Percentiles rank a stretch among this genome's conserved stretches.
Conservation (phyloP, 78 protist genomes). For the Goniomonas avonlea region DNA sequence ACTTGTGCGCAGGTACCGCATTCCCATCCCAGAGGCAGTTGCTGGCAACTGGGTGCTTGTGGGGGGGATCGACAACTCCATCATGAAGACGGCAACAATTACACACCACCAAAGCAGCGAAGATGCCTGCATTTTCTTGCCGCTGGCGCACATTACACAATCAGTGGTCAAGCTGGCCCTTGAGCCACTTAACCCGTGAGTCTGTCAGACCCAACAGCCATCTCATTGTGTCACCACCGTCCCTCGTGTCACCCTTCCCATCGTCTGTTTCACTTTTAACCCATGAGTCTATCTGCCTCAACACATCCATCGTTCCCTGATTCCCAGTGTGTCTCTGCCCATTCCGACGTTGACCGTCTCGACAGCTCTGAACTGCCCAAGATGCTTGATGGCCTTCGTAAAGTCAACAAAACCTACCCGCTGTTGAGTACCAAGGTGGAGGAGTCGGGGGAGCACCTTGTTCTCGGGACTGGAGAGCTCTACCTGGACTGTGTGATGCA, state of each 20-base stretch:
- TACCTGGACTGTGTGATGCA: constrained; percentile 90
- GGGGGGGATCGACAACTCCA: constrained; percentile 79
- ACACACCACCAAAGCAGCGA: not conserved
- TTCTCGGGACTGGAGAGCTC: constrained; percentile 96
- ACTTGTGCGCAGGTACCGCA: too few species aligned
- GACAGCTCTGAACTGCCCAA: constrained; percentile 92
- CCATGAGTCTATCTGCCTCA: too few species aligned
- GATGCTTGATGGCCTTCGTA: constrained; percentile 90
- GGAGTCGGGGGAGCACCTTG: constrained; percentile 93
- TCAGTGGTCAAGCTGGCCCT: constrained; percentile 83
- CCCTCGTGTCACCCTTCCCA: too few species aligned
- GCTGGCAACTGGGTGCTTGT: constrained; percentile 90
- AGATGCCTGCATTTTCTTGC: constrained; percentile 32
- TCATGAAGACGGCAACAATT: constrained; percentile 43
- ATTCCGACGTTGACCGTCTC: constrained; percentile 26
- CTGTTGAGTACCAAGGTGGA: constrained; percentile 72
- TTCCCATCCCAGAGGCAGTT: constrained; percentile 51
- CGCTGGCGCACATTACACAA: constrained; percentile 35
- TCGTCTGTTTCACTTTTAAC: too few species aligned
- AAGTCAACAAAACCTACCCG: constrained; percentile 85
- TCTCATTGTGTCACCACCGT: too few species aligned
- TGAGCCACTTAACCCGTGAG: constrained; percentile 58
- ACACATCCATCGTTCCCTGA: too few species aligned
- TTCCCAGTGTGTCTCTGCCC: too few species aligned
- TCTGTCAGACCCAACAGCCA: too few species aligned